These are phyloP conservation scores for Globisporangium apiculatum DNA, from an alignment of 352 stramenopile species.

Conservation along the genomic window DNA sequence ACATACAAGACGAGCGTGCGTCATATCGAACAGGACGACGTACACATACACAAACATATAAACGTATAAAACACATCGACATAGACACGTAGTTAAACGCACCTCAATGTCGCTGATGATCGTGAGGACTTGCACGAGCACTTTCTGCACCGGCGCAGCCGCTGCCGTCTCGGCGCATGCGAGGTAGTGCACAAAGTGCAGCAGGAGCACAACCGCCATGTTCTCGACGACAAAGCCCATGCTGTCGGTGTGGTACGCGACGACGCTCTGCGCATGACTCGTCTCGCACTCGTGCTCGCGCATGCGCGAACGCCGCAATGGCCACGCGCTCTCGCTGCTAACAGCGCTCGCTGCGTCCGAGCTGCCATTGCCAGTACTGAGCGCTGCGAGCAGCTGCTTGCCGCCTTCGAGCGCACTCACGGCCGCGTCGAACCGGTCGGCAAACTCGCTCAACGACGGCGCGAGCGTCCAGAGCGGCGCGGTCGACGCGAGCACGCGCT, in stretches of 20 bases:
- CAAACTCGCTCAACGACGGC: slow-evolving; percentile 55
- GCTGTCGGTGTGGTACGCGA: slow-evolving; percentile 76
- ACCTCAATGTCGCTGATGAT: slow-evolving; percentile 65
- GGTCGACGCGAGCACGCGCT: slow-evolving; percentile 43
- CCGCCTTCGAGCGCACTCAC: slow-evolving; percentile 42
- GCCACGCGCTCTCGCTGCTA: background rate
- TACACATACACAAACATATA: background rate
- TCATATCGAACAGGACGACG: slow-evolving; percentile 2
- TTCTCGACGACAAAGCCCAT: slow-evolving; percentile 74
- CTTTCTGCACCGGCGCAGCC: slow-evolving; percentile 32
- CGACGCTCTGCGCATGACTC: slow-evolving; percentile 35
- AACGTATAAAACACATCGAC: background rate
- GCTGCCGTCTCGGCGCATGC: slow-evolving; percentile 20
- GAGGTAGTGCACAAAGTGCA: slow-evolving; percentile 67
- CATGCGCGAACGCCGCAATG: slow-evolving; percentile 12
- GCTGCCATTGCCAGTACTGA: slow-evolving; percentile 1
- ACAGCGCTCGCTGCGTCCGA: slow-evolving; percentile 10
- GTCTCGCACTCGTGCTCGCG: slow-evolving; percentile 32
- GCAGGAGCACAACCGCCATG: slow-evolving; percentile 58
- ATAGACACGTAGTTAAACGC: slow-evolving; percentile 1
- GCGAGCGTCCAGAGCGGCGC: slow-evolving; percentile 57
- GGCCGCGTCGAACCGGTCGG: slow-evolving; percentile 38
- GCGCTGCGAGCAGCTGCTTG: slow-evolving; percentile 31
- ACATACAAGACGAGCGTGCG: slow-evolving; percentile 7
- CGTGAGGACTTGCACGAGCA: slow-evolving; percentile 61